Percentiles rank a stretch among this genome's conserved stretches.
Conservation (phyloP, 257 asterid species). For the Capsicum rhomboideum region DNA sequence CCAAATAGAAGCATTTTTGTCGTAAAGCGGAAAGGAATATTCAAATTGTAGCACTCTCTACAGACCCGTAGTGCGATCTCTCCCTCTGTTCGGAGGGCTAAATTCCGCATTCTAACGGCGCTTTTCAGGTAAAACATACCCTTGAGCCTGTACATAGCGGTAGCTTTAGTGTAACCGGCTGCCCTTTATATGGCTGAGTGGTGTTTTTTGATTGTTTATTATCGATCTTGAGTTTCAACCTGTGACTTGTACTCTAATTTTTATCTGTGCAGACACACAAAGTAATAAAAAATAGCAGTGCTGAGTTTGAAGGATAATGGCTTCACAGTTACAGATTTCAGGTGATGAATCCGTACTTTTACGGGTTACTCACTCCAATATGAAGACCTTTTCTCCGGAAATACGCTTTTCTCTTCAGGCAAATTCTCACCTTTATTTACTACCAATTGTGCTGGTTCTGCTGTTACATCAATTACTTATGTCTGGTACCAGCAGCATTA, state of each 20-base stretch:
- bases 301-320: constrained; percentile 26
- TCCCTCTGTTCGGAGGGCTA: not conserved
- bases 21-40: too few relatives aligned
- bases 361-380: constrained; percentile 73
- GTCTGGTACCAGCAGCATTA: not conserved
- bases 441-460: not conserved
- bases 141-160: too few relatives aligned
- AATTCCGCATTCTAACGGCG: not conserved
- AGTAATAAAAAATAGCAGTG: not conserved
- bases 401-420: constrained; percentile 67
- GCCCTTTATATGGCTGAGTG: not conserved
- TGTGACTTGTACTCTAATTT: not conserved
- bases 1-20: too few relatives aligned
- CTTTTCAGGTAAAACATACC: not conserved
- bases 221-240: not conserved
- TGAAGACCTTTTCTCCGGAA: constrained; percentile 75
- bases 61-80: not conserved
- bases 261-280: not conserved
- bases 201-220: not conserved
- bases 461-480: not conserved
- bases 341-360: constrained; percentile 74
- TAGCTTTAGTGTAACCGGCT: too few relatives aligned
- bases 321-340: constrained; percentile 46
- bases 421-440: not conserved
- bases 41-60: not conserved